Percentiles rank a stretch among this genome's conserved stretches.
Evolutionary conservation across 2,329 filamentous ascomycete genomes (phyloP).

Genomic region (Scedosporium dehoogii): DNA sequence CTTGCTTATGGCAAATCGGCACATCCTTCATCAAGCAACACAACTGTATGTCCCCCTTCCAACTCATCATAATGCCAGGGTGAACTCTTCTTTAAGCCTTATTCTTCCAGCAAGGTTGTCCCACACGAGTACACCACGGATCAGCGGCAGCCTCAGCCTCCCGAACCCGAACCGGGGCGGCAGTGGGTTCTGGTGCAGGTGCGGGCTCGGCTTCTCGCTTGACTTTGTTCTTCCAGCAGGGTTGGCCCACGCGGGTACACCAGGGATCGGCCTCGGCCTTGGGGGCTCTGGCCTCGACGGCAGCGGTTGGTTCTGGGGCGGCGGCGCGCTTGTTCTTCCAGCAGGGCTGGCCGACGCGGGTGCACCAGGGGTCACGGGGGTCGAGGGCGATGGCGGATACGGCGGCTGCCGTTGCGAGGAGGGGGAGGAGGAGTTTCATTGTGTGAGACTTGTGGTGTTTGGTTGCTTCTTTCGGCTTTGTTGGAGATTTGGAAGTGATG

Average conservation of each 20-base stretch:
- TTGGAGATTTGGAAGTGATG: too few species aligned
- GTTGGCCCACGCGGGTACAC: slow-evolving; percentile 27
- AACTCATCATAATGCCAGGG: too few species aligned
- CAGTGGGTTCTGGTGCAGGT: slow-evolving; percentile 11
- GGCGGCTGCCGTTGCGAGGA: background rate
- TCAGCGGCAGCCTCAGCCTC: slow-evolving; percentile 11
- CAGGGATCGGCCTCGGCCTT: slow-evolving; percentile 18
- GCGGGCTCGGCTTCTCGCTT: slow-evolving; percentile 25
- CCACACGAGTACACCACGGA: slow-evolving; percentile 17
- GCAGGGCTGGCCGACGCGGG: slow-evolving; percentile 22
- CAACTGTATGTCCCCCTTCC: too few species aligned
- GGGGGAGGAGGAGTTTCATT: background rate
- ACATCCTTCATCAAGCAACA: too few species aligned
- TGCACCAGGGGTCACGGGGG: slow-evolving; percentile 16
- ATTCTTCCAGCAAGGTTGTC: slow-evolving; percentile 28
- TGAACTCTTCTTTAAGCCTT: slow-evolving; percentile 9
- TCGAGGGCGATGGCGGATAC: background rate
- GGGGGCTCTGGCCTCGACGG: slow-evolving; percentile 21
- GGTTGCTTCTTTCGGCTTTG: too few species aligned
- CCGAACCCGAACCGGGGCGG: too few species aligned
- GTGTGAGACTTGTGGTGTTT: too few species aligned
- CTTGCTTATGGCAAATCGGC: too few species aligned
- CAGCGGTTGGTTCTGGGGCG: slow-evolving; percentile 23
- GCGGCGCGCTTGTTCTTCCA: slow-evolving; percentile 25
- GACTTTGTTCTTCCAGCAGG: slow-evolving; percentile 26